Evolutionary conservation across 306 rosid genomes (phyloP), one percentile per base, ranked within the genome.

Genomic region (Lathyrus oleraceus): DNA sequence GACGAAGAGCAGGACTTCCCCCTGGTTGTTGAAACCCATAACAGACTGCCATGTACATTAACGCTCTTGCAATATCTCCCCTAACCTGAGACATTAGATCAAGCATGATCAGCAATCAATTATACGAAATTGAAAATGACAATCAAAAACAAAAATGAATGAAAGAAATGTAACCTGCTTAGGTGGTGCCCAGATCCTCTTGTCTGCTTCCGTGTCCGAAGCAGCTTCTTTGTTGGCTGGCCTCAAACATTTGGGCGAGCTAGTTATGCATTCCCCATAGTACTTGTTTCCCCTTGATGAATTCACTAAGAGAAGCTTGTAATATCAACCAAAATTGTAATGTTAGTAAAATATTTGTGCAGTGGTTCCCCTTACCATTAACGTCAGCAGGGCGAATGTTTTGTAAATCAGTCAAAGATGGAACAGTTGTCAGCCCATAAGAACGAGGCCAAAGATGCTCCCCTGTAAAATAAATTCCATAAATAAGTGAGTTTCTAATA

Each of bases 381-480:
- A 75, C 81, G 76, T 87, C 92, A 70, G 87, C 88, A 36, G 88
- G 88, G 21, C 82, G 90, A 82, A 89, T 89, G 78, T 89, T 89
- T 64, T 89, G 90, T 64, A 87, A 23, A 76, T 89, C 92, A 58
- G 88, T 83, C 81, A 89, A 72, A 23, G 96, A 81, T 57, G 88
- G 79, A 54, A 85, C 88, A 57, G 61, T 61, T 2, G 63, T 76
- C 61, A 89, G 54, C 43, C 96, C 96, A 85, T 83, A 89, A 63
- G 92, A 89, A 59, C 90, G 88, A 53, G 96, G 96, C 92, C 96
- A 87, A 36, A 87, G 85, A 78, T 85, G 92, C 70, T 87, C 96
- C 84, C 96, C 90, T 87, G 77, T 35, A 44, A 72, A 66, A 72
- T 52, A 25, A 10, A 28, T 25, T 19, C 23, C 15, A 62, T 61